Evolutionary conservation across 169 alveolate species (phyloP), one percentile per base, ranked within the genome.

Genomic region (Eimeria falciformis): DNA sequence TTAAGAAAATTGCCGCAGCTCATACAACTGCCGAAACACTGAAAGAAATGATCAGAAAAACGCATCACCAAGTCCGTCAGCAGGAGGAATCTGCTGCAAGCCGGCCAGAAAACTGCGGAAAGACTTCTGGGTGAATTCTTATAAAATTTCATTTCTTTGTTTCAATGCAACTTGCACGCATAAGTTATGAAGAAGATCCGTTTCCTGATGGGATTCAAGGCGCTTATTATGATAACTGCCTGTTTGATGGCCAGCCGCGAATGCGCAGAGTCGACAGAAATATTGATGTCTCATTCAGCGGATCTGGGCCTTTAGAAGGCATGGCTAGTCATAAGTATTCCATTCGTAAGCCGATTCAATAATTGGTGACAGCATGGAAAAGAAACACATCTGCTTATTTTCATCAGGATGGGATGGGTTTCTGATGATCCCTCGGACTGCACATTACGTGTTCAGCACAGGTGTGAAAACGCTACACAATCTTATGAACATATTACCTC

Each of bases 281-380:
- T 56, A 73, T 96, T n/a, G 95, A 97, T 91, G 93, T 97, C 53
- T 77, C 92, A 87, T 97, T 95, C 78, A 95, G 94, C 45, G 96
- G 96, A 56, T 94, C 92, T 71, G 97, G 96, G 88, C 98, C 98
- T 3, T 90, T 94, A 3, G 96, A 95, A 5, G 97, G 96, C 33
- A 75, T 97, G n/a, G 79, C 97, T 62, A 95, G 97, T 29, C 95
- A 96, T 66, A 93, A 96, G 46, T 97, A 96, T 65, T 97, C 98
- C 23, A 93, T 95, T 5, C 90, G 94, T 90, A 25, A 75, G 94
- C 21, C 18, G 23, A 12, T 17, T 18, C 88, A n/a, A 23, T 40
- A 65, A 21, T 17, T 21, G 75, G 17, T 65, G 17, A 27, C n/a
- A 53, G 65, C n/a, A 3, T 17, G 65, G 1, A 17, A 21, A 53